A percentile compares a stretch with the other conserved stretches of the same genome.
Evolutionary conservation across 306 rosid species (phyloP).

Genomic region (Cercis canadensis): DNA sequence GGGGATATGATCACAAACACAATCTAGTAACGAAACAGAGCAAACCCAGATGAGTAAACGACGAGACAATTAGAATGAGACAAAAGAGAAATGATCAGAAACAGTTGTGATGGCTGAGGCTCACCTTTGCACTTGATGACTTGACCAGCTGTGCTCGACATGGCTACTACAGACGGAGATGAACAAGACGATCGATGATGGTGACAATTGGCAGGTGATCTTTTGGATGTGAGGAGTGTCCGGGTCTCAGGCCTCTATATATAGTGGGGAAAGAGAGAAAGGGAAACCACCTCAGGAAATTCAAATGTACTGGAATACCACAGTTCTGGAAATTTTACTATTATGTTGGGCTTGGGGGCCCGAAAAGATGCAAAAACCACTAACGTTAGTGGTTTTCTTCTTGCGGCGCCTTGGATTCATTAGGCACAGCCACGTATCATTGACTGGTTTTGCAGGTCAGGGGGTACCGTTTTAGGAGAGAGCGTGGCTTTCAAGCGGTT

Average conservation of each 20-base stretch:
- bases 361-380: too few species aligned
- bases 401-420: too few species aligned
- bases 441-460: not conserved
- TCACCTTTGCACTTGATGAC: constrained; percentile 79
- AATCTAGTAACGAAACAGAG: too few species aligned
- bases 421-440: not conserved
- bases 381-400: too few species aligned
- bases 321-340: not conserved
- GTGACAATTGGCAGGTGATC: not conserved
- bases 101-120: not conserved
- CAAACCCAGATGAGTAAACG: too few species aligned
- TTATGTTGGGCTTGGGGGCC: not conserved
- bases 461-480: too few species aligned
- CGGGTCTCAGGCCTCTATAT: not conserved
- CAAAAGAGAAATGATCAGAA: not conserved
- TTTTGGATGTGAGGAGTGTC: not conserved
- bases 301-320: not conserved
- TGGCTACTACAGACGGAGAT: constrained; percentile 12
- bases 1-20: too few species aligned
- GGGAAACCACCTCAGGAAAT: not conserved
- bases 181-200: not conserved
- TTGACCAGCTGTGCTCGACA: constrained; percentile 63
- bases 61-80: too few species aligned
- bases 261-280: not conserved
- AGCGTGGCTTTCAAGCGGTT: not conserved